phyloP scores from a whole-genome alignment of 768 basidiomycete species.

The Exidia glandulosa region DNA sequence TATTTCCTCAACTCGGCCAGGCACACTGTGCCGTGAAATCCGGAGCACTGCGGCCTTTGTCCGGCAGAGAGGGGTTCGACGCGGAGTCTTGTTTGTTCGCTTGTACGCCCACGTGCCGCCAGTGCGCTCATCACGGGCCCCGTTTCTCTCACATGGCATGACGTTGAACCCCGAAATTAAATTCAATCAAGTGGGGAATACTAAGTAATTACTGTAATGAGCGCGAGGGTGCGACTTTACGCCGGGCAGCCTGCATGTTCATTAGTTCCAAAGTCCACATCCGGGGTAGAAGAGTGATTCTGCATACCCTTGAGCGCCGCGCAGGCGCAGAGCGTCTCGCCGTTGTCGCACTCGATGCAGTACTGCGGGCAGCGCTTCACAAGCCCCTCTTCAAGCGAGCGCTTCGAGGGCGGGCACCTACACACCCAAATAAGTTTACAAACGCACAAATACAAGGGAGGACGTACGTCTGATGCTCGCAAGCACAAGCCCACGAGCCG shows the following conservation, averaged over 20 bases:
- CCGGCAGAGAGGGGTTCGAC: too few relatives aligned
- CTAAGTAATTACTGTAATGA: background rate
- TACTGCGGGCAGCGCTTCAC: background rate
- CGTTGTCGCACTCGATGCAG: background rate
- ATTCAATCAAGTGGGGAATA: background rate
- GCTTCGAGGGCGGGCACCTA: background rate
- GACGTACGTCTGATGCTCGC: background rate
- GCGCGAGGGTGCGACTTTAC: background rate
- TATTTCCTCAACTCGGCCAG: too few relatives aligned
- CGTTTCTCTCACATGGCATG: too few relatives aligned
- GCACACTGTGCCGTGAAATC: too few relatives aligned
- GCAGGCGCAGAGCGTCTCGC: background rate
- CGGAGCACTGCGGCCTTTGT: too few relatives aligned
- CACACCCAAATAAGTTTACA: background rate
- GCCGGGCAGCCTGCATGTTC: background rate
- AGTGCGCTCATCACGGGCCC: too few relatives aligned
- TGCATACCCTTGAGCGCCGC: background rate
- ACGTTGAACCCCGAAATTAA: too few relatives aligned
- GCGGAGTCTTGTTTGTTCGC: too few relatives aligned
- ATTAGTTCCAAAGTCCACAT: too few relatives aligned
- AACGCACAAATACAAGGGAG: background rate
- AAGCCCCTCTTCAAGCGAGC: background rate
- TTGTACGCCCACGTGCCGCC: too few relatives aligned
- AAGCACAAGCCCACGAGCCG: background rate
- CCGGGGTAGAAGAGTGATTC: too few relatives aligned